Evolutionary conservation across 2,329 filamentous ascomycete genomes (phyloP).

Genomic region (Botrytis fragariae): DNA sequence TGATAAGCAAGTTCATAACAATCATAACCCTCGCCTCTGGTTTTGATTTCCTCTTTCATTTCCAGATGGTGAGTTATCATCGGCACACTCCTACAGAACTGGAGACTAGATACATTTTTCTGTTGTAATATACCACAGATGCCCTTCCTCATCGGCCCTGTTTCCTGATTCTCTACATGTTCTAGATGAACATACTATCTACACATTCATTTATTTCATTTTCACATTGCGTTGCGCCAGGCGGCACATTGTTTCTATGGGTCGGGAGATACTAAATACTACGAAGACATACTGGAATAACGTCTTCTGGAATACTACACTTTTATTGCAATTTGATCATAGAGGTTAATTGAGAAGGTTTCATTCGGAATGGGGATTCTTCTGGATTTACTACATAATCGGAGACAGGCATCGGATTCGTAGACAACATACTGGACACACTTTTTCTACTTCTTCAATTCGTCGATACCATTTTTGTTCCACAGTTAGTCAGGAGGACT

Average conservation of each 20-base stretch:
- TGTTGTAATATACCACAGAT: slow-evolving; percentile 21
- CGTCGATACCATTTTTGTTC: slow-evolving; percentile 16
- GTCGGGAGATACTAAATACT: not conserved
- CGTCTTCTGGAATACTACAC: not conserved
- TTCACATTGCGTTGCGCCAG: not conserved
- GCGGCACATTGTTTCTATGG: not conserved
- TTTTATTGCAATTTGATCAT: slow-evolving; percentile 18
- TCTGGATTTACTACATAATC: slow-evolving; percentile 22
- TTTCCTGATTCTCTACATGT: slow-evolving; percentile 12
- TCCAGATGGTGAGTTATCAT: not conserved
- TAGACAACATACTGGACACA: slow-evolving; percentile 21
- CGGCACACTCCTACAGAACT: slow-evolving; percentile 5
- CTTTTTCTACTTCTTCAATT: slow-evolving; percentile 3
- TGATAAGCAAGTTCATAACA: not conserved
- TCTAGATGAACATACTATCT: slow-evolving; percentile 8
- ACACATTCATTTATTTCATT: slow-evolving; percentile 8
- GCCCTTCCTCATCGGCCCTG: not conserved
- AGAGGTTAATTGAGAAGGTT: slow-evolving; percentile 16
- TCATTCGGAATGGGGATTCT: slow-evolving; percentile 2
- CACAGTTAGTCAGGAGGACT: not conserved
- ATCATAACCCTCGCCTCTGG: not conserved
- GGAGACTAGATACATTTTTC: slow-evolving; percentile 7
- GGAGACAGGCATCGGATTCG: slow-evolving; percentile 11
- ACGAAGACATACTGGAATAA: slow-evolving; percentile 11
- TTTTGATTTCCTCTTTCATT: not conserved